Evolutionary conservation across 345 rosid species (phyloP).

Genomic region (Salix purpurea): DNA sequence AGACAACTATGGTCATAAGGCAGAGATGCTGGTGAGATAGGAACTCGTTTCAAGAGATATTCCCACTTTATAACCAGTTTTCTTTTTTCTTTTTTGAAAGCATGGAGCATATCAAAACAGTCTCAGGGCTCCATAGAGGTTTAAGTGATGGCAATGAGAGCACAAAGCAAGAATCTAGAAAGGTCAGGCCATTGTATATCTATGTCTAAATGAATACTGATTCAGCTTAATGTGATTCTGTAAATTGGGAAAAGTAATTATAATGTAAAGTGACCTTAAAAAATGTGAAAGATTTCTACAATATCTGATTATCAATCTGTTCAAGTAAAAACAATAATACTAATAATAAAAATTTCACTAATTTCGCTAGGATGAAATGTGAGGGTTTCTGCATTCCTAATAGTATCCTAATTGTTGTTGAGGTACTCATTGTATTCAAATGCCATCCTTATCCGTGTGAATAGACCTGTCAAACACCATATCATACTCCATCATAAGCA

Average conservation of each 20-base stretch:
- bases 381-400: not conserved
- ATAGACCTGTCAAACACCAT: constrained; percentile 28
- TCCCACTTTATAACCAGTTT: too few species aligned
- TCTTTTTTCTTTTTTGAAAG: not conserved
- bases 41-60: too few species aligned
- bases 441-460: constrained; percentile 11
- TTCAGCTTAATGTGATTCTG: not conserved
- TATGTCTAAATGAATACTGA: not conserved
- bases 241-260: not conserved
- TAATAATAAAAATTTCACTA: not conserved
- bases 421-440: not conserved
- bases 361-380: not conserved
- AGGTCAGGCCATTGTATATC: not conserved
- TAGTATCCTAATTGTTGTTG: not conserved
- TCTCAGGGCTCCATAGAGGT: not conserved
- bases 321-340: not conserved
- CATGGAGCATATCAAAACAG: not conserved
- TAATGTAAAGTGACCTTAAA: not conserved
- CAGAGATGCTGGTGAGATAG: too few species aligned
- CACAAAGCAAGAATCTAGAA: not conserved
- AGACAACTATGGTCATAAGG: too few species aligned
- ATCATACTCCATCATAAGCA: not conserved
- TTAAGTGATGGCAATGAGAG: not conserved
- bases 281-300: not conserved
- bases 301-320: not conserved